Evolutionary conservation across 345 rosid genomes (phyloP).

Genomic region (Salix exigua): DNA sequence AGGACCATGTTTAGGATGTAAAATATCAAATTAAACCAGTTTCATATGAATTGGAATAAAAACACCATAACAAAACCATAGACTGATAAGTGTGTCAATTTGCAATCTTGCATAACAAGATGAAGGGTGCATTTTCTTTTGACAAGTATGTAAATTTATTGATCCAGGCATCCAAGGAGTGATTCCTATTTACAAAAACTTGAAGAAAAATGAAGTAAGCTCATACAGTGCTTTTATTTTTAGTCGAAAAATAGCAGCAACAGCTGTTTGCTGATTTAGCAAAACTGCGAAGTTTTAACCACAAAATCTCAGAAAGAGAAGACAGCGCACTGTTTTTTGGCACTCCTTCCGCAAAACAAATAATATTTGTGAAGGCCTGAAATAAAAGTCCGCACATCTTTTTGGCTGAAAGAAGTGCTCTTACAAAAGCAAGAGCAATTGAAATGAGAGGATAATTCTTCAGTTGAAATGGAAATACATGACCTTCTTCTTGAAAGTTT

Average conservation of each 20-base stretch:
- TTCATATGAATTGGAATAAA: not conserved
- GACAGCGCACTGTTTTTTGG: not conserved
- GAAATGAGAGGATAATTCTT: not conserved
- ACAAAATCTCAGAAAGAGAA: not conserved
- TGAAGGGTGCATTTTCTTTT: not conserved
- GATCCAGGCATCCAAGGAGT: not conserved
- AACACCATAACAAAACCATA: not conserved
- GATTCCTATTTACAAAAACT: not conserved
- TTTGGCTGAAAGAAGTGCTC: not conserved
- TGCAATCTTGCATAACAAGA: not conserved
- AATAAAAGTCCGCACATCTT: not conserved
- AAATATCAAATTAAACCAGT: not conserved
- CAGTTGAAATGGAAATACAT: not conserved
- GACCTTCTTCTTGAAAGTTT: not conserved
- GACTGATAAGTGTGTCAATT: not conserved
- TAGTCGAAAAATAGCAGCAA: not conserved
- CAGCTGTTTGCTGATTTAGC: not conserved
- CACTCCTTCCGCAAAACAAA: not conserved
- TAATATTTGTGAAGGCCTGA: not conserved
- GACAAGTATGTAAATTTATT: not conserved
- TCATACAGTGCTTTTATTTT: not conserved
- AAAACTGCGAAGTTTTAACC: not conserved
- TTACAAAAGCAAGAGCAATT: not conserved
- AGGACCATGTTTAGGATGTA: not conserved
- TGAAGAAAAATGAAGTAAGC: not conserved